A percentile compares a stretch with the other conserved stretches of the same genome.
These are phyloP conservation scores for Erigeron canadensis DNA, from an alignment of 129 eudicot species.

Conservation along the genomic window DNA sequence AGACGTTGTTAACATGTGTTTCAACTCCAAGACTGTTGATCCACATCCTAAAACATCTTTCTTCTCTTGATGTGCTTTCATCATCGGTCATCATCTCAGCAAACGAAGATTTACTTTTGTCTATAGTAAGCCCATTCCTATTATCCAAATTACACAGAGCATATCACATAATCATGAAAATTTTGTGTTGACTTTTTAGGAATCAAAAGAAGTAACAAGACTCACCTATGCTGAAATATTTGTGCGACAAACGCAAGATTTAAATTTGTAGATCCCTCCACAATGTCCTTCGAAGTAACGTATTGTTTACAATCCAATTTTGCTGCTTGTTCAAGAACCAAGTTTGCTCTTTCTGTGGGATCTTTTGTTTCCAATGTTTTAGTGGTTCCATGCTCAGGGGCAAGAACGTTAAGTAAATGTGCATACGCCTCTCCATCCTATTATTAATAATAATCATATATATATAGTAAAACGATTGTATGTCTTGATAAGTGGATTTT, in stretches of 20 bases:
- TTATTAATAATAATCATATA: background rate
- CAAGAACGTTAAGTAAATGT: constrained; percentile 68
- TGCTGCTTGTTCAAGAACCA: constrained; percentile 62
- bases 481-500: background rate
- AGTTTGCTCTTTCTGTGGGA: constrained; percentile 61
- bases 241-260: constrained; percentile 74
- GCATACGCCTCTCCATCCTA: constrained; percentile 72
- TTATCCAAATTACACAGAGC: constrained; percentile 7
- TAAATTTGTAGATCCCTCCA: constrained; percentile 63
- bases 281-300: constrained; percentile 59
- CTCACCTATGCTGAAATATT: constrained; percentile 61
- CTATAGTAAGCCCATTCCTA: constrained; percentile 71
- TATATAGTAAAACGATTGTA: background rate
- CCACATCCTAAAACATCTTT: constrained; percentile 83
- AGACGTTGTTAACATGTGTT: constrained; percentile 65
- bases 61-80: constrained; percentile 72
- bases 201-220: constrained; percentile 2
- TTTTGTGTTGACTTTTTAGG: background rate
- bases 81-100: constrained; percentile 72
- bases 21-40: constrained; percentile 81
- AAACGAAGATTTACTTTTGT: constrained; percentile 42
- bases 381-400: constrained; percentile 52
- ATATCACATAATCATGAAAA: constrained; percentile 6
- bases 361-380: constrained; percentile 54
- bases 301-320: constrained; percentile 64